Base-by-base conservation (phyloP, 2,329 filamentous ascomycete species). In the Chalaropsis thielavioides region DNA sequence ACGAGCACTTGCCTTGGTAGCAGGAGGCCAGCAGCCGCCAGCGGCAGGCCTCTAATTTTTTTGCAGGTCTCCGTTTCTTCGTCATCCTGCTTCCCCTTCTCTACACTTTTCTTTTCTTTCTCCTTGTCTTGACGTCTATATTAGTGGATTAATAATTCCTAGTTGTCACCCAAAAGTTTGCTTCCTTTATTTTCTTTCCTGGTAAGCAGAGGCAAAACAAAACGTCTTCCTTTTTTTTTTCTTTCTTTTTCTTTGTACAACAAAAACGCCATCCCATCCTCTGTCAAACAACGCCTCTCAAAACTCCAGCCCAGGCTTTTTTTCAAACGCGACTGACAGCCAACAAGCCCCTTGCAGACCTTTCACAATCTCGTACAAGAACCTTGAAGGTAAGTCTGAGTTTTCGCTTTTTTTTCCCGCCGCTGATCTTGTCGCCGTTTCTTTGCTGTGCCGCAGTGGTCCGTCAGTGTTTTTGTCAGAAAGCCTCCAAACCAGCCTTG, bases 361-460 rank as follows among this genome's bases (percentile, higher is more conserved):
- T 15, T 27, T 56, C 24, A 27, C 27, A 27, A 22, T 51, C 61
- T 44, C 31, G 51, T 15, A 51, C 58, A 49, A 54, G 58, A 65
- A 65, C 63, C 54, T 31, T 61, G 63, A 56, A 61, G 63, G 63
- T 65, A 19, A 65, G 63, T 65, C 61, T 59, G 44, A 49, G 44
- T 22, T 49, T 49, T 24, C 44, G 10, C 44, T 49, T 19, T 35
- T 24, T 19, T 19, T 31, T 54, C 10, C 24, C 17, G 43, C 19
- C 44, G 44, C 22, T 22, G 15, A 11, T 35, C 15, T 27, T 15
- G 22, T 56, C 15, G 41, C 41, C 41, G 41, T 31, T 31, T 31
- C 8, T 31, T 35, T 31, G 15, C n/a, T 56, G 27, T 31, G 51
- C 22, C 51, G 22, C 51, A 56, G 51, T 17, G 15, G 22, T 27